phyloP scores from a whole-genome alignment of 352 stramenopile species.

The Phytopythium kandeliae region DNA sequence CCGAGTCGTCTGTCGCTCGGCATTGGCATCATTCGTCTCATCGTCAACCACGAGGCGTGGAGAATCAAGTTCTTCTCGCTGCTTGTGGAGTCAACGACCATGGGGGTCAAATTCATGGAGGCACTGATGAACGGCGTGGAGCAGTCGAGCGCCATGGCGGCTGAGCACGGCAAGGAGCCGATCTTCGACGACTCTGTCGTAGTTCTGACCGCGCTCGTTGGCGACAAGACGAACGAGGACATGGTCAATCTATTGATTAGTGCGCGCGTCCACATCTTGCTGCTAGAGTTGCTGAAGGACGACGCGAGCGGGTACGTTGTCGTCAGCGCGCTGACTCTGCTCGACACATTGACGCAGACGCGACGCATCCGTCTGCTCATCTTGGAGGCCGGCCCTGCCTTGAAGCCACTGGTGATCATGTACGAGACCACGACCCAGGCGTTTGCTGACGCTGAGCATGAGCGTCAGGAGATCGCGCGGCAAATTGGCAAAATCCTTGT shows the following conservation, averaged over 20 bases:
- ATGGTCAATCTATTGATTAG: conserved; percentile 70
- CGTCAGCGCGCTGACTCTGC: conserved; percentile 27
- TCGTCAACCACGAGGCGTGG: conserved; percentile 55
- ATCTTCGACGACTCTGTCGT: conserved; percentile 61
- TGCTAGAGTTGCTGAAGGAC: conserved; percentile 54
- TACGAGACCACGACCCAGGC: conserved; percentile 40
- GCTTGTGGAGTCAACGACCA: conserved; percentile 59
- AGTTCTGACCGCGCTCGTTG: conserved; percentile 55
- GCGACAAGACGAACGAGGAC: conserved; percentile 50
- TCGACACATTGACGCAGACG: conserved; percentile 48
- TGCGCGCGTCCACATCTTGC: conserved; percentile 52
- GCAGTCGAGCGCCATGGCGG: conserved; percentile 25
- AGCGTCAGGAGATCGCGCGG: conserved; percentile 34
- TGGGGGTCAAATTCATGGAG: conserved; percentile 61
- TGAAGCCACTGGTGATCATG: conserved; percentile 47
- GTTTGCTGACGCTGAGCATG: conserved; percentile 26
- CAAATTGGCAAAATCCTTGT: conserved; percentile 57
- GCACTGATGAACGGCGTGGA: conserved; percentile 50
- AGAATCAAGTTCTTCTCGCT: conserved; percentile 70
- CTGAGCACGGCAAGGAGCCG: conserved; percentile 17
- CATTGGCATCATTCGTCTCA: conserved; percentile 71
- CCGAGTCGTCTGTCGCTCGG: conserved; percentile 43
- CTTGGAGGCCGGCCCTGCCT: conserved; percentile 45
- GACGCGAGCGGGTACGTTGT: conserved; percentile 20
- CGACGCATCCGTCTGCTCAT: conserved; percentile 66